phyloP scores from a whole-genome alignment of 805 yeast genomes.

The Starmera quercuum region DNA sequence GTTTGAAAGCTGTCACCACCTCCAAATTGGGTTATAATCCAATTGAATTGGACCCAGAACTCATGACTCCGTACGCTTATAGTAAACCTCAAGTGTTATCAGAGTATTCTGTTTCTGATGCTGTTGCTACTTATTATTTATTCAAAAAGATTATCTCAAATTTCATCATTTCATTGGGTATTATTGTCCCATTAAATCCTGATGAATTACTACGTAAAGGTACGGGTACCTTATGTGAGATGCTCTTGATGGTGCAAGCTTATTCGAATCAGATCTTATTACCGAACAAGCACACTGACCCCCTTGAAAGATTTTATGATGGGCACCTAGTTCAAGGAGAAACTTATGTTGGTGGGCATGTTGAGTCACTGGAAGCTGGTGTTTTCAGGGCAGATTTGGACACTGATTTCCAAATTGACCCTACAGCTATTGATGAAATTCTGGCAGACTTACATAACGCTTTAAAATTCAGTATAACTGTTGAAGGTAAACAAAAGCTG shows the following conservation, averaged over 20 bases:
- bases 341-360: slow-evolving; percentile 98
- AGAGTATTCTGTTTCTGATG: slow-evolving; percentile 98
- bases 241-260: slow-evolving; percentile 95
- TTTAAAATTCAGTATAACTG: slow-evolving; percentile 73
- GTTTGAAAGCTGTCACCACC: slow-evolving; percentile 95
- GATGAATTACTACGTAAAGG: slow-evolving; percentile 96
- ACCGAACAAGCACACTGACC: slow-evolving; percentile 92
- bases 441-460: slow-evolving; percentile 67
- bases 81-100: slow-evolving; percentile 89
- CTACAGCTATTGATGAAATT: slow-evolving; percentile 76
- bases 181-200: slow-evolving; percentile 91
- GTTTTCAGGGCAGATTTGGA: slow-evolving; percentile 88
- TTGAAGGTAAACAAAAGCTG: slow-evolving; percentile 66
- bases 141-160: slow-evolving; percentile 97
- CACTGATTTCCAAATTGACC: slow-evolving; percentile 68
- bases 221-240: slow-evolving; percentile 97
- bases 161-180: slow-evolving; percentile 89
- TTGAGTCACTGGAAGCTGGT: slow-evolving; percentile 95
- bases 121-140: slow-evolving; percentile 94
- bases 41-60: slow-evolving; percentile 91
- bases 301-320: slow-evolving; percentile 88
- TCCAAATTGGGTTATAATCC: slow-evolving; percentile 95
- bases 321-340: slow-evolving; percentile 93
- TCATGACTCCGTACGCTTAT: slow-evolving; percentile 96
- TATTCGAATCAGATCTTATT: slow-evolving; percentile 66